These are phyloP conservation scores for Phaeolepiota aurea DNA, from an alignment of 768 basidiomycete genomes.

Conservation along the genomic window DNA sequence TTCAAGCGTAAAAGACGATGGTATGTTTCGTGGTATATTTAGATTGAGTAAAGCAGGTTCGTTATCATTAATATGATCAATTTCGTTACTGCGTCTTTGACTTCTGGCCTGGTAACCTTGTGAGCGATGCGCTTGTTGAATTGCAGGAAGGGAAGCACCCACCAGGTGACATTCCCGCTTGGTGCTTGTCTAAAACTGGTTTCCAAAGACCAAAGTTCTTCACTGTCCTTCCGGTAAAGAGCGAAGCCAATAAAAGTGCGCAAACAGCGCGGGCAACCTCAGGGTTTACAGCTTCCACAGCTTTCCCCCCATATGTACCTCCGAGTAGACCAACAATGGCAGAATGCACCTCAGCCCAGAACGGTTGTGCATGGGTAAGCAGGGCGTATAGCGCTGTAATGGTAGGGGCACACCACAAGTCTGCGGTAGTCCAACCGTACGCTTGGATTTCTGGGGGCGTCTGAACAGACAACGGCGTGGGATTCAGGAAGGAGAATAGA, in stretches of 20 bases:
- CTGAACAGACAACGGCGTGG: slow-evolving; percentile 55
- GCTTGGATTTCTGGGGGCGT: slow-evolving; percentile 77
- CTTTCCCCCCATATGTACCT: slow-evolving; percentile 18
- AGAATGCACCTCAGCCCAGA: slow-evolving; percentile 58
- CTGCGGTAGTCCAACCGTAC: slow-evolving; percentile 80
- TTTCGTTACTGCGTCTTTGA: too few relatives aligned
- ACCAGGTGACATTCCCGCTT: too few relatives aligned
- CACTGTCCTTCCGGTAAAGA: slow-evolving; percentile 59
- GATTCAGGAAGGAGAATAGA: slow-evolving; percentile 67
- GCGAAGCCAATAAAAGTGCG: slow-evolving; percentile 47
- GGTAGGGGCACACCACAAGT: slow-evolving; percentile 80
- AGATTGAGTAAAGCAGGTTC: too few relatives aligned
- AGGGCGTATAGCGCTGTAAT: slow-evolving; percentile 73
- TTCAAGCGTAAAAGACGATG: too few relatives aligned
- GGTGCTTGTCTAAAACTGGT: too few relatives aligned
- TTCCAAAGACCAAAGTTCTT: slow-evolving; percentile 49
- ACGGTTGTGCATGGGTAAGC: slow-evolving; percentile 82
- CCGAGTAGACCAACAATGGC: slow-evolving; percentile 41
- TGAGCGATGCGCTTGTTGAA: too few relatives aligned
- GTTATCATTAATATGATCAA: too few relatives aligned
- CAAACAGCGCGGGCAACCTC: slow-evolving; percentile 67
- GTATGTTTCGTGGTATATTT: too few relatives aligned
- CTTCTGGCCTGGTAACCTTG: too few relatives aligned
- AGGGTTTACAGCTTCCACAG: slow-evolving; percentile 43
- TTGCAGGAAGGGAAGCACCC: too few relatives aligned